Conservation (phyloP, 2,329 filamentous ascomycete genomes). For the Exophiala lecanii-corni region DNA sequence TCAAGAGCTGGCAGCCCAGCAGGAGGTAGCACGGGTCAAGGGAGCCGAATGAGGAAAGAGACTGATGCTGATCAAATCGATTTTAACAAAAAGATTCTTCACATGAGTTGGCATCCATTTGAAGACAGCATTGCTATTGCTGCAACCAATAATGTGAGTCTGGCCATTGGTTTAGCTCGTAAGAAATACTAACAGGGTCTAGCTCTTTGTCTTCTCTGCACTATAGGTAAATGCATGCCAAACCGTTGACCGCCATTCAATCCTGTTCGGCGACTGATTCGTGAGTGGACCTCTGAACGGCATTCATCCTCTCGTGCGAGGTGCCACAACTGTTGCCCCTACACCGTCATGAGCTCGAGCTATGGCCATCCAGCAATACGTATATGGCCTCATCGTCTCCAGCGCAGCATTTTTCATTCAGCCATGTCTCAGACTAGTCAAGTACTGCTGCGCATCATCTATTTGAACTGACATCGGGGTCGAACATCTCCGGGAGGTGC, state of each 20-base stretch:
- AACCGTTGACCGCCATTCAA: too few relatives aligned
- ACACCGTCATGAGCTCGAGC: too few relatives aligned
- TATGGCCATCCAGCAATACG: too few relatives aligned
- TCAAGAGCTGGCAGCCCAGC: conserved; percentile 87
- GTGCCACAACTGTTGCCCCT: too few relatives aligned
- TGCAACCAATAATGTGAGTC: conserved; percentile 95
- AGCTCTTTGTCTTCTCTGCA: conserved; percentile 77
- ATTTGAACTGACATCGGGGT: too few relatives aligned
- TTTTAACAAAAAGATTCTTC: conserved; percentile 99
- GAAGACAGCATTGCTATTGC: conserved; percentile 99
- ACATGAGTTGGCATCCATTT: conserved; percentile 99
- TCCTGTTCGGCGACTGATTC: too few relatives aligned
- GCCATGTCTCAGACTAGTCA: too few relatives aligned
- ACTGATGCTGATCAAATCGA: conserved; percentile 99
- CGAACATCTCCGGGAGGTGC: background rate
- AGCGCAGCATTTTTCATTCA: too few relatives aligned
- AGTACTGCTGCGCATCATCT: too few relatives aligned
- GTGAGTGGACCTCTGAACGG: too few relatives aligned
- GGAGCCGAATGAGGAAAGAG: conserved; percentile 96
- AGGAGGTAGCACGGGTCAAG: conserved; percentile 64
- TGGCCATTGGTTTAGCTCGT: background rate
- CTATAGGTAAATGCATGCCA: conserved; percentile 42
- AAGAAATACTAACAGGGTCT: conserved; percentile 8
- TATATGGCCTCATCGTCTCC: too few relatives aligned
- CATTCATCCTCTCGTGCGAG: too few relatives aligned